A percentile compares a stretch with the other conserved stretches of the same genome.
Conservation (phyloP, 2,329 filamentous ascomycete genomes). For the Neonectria hederae region DNA sequence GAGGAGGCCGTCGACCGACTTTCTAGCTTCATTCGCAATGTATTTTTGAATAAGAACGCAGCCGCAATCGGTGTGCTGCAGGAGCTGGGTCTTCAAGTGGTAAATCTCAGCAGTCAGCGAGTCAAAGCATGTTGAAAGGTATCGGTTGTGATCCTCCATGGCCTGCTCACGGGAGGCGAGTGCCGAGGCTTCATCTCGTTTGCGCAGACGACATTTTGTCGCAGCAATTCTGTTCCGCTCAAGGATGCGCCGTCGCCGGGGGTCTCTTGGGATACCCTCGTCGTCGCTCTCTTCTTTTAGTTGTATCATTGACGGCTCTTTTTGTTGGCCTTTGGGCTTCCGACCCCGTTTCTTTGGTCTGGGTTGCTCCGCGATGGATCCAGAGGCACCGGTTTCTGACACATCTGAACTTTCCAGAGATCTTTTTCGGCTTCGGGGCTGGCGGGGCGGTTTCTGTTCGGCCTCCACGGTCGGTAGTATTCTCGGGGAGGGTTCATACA, state of each 20-base stretch:
- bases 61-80: conserved; percentile 45
- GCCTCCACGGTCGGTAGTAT: conserved; percentile 23
- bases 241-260: conserved; percentile 40
- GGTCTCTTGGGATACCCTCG: conserved; percentile 36
- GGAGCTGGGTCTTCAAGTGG: conserved; percentile 43
- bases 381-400: conserved; percentile 10
- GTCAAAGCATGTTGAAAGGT: conserved; percentile 41
- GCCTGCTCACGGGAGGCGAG: conserved; percentile 42
- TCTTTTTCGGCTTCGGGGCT: conserved; percentile 19
- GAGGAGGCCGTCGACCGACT: conserved; percentile 39
- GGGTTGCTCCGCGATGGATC: conserved; percentile 1
- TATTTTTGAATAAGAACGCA: conserved; percentile 46
- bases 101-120: conserved; percentile 43
- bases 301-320: conserved; percentile 19
- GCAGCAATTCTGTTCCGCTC: conserved; percentile 47
- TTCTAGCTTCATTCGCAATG: conserved; percentile 45
- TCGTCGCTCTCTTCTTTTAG: conserved; percentile 34
- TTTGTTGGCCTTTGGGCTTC: conserved; percentile 35
- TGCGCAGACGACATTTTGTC: conserved; percentile 46
- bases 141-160: conserved; percentile 45
- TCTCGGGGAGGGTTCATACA: conserved; percentile 8
- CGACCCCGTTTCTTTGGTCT: conserved; percentile 41
- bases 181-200: conserved; percentile 44
- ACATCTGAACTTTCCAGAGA: conserved; percentile 25
- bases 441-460: conserved; percentile 25